A percentile compares a stretch with the other conserved stretches of the same genome.
Evolutionary conservation across 2,329 filamentous ascomycete genomes (phyloP).

Genomic region (Lachnellula suecica): DNA sequence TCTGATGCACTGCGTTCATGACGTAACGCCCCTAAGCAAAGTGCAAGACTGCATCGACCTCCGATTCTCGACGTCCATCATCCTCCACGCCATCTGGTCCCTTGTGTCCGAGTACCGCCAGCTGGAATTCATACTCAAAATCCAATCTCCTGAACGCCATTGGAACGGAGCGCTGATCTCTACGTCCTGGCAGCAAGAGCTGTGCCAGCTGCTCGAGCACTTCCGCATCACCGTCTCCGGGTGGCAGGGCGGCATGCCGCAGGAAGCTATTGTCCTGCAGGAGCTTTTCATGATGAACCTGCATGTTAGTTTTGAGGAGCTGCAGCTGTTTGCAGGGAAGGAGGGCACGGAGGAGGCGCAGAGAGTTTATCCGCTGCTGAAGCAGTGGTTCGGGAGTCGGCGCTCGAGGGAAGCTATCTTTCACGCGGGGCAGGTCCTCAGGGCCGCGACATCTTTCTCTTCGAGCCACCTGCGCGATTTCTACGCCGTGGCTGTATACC

Average conservation of each 20-base stretch:
- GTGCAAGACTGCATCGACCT: slow-evolving; percentile 49
- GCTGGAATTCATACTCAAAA: slow-evolving; percentile 39
- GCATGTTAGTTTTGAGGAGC: slow-evolving; percentile 62
- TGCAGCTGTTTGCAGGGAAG: slow-evolving; percentile 67
- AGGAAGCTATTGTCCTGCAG: slow-evolving; percentile 53
- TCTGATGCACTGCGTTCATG: slow-evolving; percentile 15
- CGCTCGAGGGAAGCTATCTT: slow-evolving; percentile 61
- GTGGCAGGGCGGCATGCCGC: slow-evolving; percentile 46
- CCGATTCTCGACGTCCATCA: slow-evolving; percentile 56
- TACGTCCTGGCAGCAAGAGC: slow-evolving; percentile 58
- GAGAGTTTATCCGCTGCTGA: slow-evolving; percentile 49
- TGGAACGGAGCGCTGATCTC: slow-evolving; percentile 45
- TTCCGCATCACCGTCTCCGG: slow-evolving; percentile 4
- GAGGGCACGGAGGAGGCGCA: slow-evolving; percentile 66
- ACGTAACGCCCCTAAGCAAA: slow-evolving; percentile 8
- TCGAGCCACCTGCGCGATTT: slow-evolving; percentile 57
- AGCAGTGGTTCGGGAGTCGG: slow-evolving; percentile 55
- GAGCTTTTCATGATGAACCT: slow-evolving; percentile 61
- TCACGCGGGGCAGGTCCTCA: slow-evolving; percentile 67
- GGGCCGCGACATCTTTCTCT: slow-evolving; percentile 43
- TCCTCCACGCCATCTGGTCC: slow-evolving; percentile 64
- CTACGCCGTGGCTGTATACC: slow-evolving; percentile 67
- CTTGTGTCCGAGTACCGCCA: slow-evolving; percentile 67
- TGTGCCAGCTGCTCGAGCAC: slow-evolving; percentile 38
- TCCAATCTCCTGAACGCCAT: slow-evolving; percentile 7